These are phyloP conservation scores for Neopestalotiopsis rosae DNA, from an alignment of 2,329 filamentous ascomycete genomes.

Conservation along the genomic window DNA sequence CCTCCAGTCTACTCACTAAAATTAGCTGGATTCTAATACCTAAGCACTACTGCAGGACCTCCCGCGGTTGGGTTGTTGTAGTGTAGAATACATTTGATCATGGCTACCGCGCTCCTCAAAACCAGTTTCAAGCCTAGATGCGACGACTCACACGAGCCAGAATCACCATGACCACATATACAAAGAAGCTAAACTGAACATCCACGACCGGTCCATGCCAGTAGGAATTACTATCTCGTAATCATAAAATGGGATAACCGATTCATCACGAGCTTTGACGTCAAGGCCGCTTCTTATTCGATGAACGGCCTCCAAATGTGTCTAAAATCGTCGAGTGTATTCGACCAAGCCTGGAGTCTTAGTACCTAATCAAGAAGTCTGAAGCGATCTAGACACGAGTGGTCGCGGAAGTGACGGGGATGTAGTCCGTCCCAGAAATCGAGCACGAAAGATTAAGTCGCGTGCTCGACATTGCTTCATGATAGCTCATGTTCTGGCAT, in stretches of 20 bases:
- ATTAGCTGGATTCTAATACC: neutral
- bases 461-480: no score
- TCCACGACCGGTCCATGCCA: neutral
- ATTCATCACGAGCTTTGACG: neutral
- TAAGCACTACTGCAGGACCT: constrained; percentile 2
- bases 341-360: no score
- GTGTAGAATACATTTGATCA: neutral
- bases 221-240: neutral
- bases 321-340: neutral
- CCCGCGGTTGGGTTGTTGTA: neutral
- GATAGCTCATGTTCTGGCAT: no score
- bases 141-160: neutral
- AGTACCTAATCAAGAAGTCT: neutral
- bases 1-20: no score
- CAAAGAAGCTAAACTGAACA: neutral
- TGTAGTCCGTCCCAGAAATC: neutral
- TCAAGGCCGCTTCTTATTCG: neutral
- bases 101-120: neutral
- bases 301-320: neutral
- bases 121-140: neutral
- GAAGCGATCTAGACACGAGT: neutral
- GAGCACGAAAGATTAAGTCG: neutral
- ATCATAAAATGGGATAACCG: neutral
- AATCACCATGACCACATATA: neutral
- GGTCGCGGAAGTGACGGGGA: neutral